Conservation (phyloP, 441 rosid genomes). For the Populus hybrid region DNA sequence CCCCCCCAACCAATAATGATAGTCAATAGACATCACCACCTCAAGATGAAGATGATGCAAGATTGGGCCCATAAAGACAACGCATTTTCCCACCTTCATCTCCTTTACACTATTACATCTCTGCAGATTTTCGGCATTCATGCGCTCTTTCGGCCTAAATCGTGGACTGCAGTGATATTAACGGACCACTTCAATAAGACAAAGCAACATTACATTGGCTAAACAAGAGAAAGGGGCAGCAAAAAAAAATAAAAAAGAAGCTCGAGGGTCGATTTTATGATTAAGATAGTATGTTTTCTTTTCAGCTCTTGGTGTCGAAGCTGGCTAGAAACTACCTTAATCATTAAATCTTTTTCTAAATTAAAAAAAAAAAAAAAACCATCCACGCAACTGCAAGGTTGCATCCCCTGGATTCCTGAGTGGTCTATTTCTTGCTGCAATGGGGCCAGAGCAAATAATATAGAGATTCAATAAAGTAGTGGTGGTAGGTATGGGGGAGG, state of each 20-base stretch:
- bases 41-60: neutral
- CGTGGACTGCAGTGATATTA: slow-evolving; percentile 9
- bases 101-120: neutral
- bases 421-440: too few relatives aligned
- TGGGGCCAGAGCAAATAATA: too few relatives aligned
- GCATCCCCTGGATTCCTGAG: too few relatives aligned
- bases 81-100: slow-evolving; percentile 7
- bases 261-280: neutral
- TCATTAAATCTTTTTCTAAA: too few relatives aligned
- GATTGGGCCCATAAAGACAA: slow-evolving; percentile 11
- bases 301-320: neutral
- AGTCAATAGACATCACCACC: slow-evolving; percentile 4
- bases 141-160: neutral
- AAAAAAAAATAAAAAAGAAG: too few relatives aligned
- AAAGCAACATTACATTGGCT: neutral
- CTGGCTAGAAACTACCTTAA: neutral
- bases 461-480: neutral
- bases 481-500: neutral
- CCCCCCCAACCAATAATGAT: slow-evolving; percentile 10
- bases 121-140: slow-evolving; percentile 13
- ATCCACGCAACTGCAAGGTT: too few relatives aligned
- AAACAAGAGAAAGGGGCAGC: neutral
- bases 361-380: too few relatives aligned
- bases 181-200: slow-evolving; percentile 3
- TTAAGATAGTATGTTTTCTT: neutral